These are phyloP conservation scores for Basidiobolus meristosporus DNA, from an alignment of 371 early-diverging fungal species.

Conservation along the genomic window DNA sequence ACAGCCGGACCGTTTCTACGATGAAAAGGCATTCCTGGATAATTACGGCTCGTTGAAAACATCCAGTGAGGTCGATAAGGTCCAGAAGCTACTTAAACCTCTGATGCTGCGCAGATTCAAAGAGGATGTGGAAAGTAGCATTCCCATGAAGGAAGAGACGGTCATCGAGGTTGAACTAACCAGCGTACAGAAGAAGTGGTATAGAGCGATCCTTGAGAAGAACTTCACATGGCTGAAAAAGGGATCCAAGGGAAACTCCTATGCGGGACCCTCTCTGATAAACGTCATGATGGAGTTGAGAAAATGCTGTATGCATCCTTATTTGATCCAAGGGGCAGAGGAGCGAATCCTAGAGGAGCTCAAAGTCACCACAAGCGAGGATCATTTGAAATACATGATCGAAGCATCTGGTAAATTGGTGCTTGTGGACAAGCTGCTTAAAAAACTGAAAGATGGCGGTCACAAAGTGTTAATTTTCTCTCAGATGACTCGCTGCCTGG, in stretches of 20 bases:
- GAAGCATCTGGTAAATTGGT: conserved; percentile 71
- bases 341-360: conserved; percentile 50
- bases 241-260: conserved; percentile 20
- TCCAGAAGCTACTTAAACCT: conserved; percentile 81
- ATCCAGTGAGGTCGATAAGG: conserved; percentile 49
- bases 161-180: conserved; percentile 78
- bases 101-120: conserved; percentile 91
- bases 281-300: conserved; percentile 54
- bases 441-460: conserved; percentile 46
- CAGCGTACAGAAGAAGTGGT: conserved; percentile 67
- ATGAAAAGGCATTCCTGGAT: conserved; percentile 56
- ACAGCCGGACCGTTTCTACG: conserved; percentile 76
- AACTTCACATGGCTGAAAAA: conserved; percentile 60
- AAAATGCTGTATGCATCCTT: conserved; percentile 80
- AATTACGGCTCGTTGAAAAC: conserved; percentile 71
- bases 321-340: conserved; percentile 68
- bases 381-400: conserved; percentile 21
- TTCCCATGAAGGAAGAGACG: conserved; percentile 84
- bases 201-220: conserved; percentile 77
- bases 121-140: conserved; percentile 71
- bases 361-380: not conserved
- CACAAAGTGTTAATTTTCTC: conserved; percentile 88
- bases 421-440: conserved; percentile 64
- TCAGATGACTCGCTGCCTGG: conserved; percentile 83
- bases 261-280: conserved; percentile 12